Base-by-base conservation (phyloP, 306 rosid species). In the Malus orientalis region DNA sequence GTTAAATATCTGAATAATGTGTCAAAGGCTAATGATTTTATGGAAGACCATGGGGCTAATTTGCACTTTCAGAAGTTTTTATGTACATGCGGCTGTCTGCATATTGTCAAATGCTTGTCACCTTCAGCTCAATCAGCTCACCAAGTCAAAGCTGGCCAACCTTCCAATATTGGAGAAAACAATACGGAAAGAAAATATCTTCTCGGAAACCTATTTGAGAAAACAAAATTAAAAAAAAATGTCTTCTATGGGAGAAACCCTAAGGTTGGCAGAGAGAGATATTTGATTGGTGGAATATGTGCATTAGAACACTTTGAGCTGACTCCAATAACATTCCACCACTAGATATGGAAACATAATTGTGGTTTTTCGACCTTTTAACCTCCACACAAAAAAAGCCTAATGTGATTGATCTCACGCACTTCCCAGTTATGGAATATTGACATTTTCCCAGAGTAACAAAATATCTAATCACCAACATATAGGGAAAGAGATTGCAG, bases 291-390 rank as follows among this genome's bases (percentile, higher is more conserved):
- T 82, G 83, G 90, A 68, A 78, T 84, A 78, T 84, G 81, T 76
- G 84, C 81, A 82, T 78, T 77, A 75, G 80, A 81, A 86, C 20
- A 42, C 40, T 69, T 73, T 84, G 88, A 87, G 84, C 74, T 91
- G 86, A 86, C 91, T 79, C 82, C 80, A 87, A 80, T 83, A 79
- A 86, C 85, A 79, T 84, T 87, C 88, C 86, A 80, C 85, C 86
- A 84, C 80, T 75, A 78, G 47, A 61, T 65, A 69, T 57, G 81
- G 63, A 32, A 64, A 83, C 30, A 65, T 71, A 71, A 78, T 84
- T 47, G 86, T 79, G 85, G 67, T 70, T 67, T 63, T 82, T 87
- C 87, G 93, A 91, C 90, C 82, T 72, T 58, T 80, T 47, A 81
- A 25, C 84, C 76, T 84, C 97, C 91, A 81, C 89, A 87, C 53